Evolutionary conservation across 139 green algal species (phyloP).

Genomic region (Chlamydomonas asymmetrica): DNA sequence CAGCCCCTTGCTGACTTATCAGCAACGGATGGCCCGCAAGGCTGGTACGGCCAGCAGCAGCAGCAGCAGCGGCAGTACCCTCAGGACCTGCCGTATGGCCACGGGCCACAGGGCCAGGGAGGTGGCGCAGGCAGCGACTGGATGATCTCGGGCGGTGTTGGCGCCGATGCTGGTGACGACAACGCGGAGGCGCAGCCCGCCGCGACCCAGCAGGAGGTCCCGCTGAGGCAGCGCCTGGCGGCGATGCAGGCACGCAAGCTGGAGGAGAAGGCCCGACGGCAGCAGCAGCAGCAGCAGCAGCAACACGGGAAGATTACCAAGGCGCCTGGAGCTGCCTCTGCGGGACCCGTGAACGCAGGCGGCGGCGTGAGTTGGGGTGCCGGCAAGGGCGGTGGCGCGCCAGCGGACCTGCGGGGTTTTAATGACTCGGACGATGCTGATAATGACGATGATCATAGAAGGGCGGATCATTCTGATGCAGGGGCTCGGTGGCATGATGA

Average conservation of each 20-base stretch:
- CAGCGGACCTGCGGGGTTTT: background rate
- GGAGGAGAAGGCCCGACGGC: background rate
- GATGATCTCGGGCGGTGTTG: background rate
- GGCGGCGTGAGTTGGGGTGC: background rate
- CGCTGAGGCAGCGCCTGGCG: background rate
- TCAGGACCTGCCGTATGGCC: too few species aligned
- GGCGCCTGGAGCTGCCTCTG: background rate
- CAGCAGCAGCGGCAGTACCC: background rate
- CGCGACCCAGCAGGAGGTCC: background rate
- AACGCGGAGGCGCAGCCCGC: slow-evolving; percentile 1
- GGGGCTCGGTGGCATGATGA: too few species aligned
- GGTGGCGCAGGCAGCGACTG: background rate
- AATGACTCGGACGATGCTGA: background rate
- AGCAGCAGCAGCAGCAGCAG: background rate
- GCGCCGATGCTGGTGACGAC: background rate
- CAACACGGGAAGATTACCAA: background rate
- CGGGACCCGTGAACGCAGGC: background rate
- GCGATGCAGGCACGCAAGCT: background rate
- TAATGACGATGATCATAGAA: too few species aligned
- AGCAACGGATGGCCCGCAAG: too few species aligned
- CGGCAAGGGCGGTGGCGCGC: slow-evolving; percentile 8
- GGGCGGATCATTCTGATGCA: too few species aligned
- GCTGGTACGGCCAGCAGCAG: too few species aligned
- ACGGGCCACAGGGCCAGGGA: too few species aligned
- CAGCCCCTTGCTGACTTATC: too few species aligned